Evolutionary conservation across 2,329 filamentous ascomycete genomes (phyloP), one percentile per base, ranked within the genome.

Genomic region (Mycosphaerelloides madeirae): DNA sequence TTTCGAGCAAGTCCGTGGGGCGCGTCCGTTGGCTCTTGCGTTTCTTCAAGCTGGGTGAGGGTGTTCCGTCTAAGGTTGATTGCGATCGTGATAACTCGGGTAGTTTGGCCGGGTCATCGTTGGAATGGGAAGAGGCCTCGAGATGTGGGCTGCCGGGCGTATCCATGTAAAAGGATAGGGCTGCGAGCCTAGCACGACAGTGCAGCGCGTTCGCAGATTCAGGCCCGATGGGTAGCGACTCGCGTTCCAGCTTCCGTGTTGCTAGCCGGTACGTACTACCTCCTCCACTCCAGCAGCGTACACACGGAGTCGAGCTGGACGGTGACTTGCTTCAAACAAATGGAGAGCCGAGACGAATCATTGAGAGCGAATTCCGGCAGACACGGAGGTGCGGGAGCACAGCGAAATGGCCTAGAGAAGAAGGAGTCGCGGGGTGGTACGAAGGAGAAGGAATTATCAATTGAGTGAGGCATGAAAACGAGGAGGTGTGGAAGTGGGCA

Each of bases 171-270:
- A 38, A 33, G 22, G 42, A 18, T 34, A 44, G 31, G 40, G 42
- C 40, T 25, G 20, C 36, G 36, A 52, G 32, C 39, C 47, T 54
- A 35, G 47, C 44, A 50, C 46, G 46, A 52, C 44, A 36, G 20
- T 49, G 46, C 46, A 52, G 52, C 44, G 38, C 20, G 48, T 48
- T 52, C 43, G 46, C 46, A 49, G 49, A 52, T 42, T 48, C 49
- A 52, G 39, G 43, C 34, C 31, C 29, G 29, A 31, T 40, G 36
- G 44, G 43, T 44, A 25, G 39, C 19, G 42, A 25, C 22, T 35
- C 36, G 48, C 45, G 50, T 49, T 38, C 50, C 48, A 44, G 31
- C 32, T 33, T 28, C 38, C 31, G 49, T 47, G 19, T 37, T n/a
- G 20, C 41, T 33, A 20, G 40, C 41, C 36, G 37, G 38, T 32